phyloP scores from a whole-genome alignment of 495 filamentous ascomycete species.

The Hyphodiscus hymeniophilus region DNA sequence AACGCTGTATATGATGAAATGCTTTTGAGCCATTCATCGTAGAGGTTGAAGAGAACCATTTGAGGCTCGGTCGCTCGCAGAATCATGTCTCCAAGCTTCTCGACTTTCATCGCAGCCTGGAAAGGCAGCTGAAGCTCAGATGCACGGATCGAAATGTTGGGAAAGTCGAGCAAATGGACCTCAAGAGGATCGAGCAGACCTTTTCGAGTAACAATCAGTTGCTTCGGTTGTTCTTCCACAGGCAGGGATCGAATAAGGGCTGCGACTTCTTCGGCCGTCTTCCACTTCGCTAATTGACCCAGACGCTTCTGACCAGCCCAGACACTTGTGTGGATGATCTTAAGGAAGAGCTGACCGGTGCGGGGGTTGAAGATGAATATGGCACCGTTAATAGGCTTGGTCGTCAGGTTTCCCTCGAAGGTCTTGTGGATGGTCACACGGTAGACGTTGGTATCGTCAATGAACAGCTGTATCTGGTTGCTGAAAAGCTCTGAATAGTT shows the following conservation, averaged over 20 bases:
- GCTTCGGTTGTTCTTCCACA: constrained; percentile 97
- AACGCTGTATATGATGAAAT: constrained; percentile 99
- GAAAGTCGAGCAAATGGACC: constrained; percentile 96
- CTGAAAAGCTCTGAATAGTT: constrained; percentile 99
- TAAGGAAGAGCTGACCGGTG: constrained; percentile 95
- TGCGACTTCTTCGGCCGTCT: constrained; percentile 99
- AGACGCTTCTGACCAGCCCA: constrained; percentile 99
- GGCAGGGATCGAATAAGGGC: constrained; percentile 94
- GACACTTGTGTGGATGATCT: constrained; percentile 99
- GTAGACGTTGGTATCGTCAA: constrained; percentile 99
- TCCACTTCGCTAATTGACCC: constrained; percentile 98
- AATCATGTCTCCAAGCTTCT: constrained; percentile 99
- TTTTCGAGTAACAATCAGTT: constrained; percentile 96
- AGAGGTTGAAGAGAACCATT: constrained; percentile 99
- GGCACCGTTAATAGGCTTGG: constrained; percentile 98
- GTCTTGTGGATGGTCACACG: constrained; percentile 99
- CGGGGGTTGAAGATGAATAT: constrained; percentile 99
- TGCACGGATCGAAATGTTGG: constrained; percentile 97
- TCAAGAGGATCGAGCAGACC: constrained; percentile 96
- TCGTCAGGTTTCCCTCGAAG: constrained; percentile 98
- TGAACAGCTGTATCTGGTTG: constrained; percentile 98
- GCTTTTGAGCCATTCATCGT: constrained; percentile 98
- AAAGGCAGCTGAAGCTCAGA: constrained; percentile 97
- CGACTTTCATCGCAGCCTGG: constrained; percentile 99
- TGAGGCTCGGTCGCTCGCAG: constrained; percentile 94